Conservation (phyloP, 2,329 filamentous ascomycete species). For the Fusarium penzigii region DNA sequence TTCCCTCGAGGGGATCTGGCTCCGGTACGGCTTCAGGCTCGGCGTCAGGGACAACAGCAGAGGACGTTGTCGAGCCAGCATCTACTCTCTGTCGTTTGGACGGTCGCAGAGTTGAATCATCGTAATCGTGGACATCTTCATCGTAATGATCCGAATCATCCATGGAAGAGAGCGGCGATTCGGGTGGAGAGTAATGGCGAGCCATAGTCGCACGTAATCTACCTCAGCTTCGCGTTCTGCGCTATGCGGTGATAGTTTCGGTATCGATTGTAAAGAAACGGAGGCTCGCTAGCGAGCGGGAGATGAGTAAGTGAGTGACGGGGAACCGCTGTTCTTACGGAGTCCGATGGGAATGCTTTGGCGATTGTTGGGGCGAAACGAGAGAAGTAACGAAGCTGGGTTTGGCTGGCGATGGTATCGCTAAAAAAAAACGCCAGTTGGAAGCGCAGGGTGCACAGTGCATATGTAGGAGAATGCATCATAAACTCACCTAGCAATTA, state of each 20-base stretch:
- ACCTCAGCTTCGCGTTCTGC: slow-evolving; percentile 21
- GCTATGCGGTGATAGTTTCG: slow-evolving; percentile 6
- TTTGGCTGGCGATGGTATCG: slow-evolving; percentile 4
- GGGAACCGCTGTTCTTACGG: not conserved
- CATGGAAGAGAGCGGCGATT: slow-evolving; percentile 51
- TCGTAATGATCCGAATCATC: slow-evolving; percentile 48
- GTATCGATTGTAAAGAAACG: not conserved
- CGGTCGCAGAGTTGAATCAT: slow-evolving; percentile 44
- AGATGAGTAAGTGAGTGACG: not conserved
- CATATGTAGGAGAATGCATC: not conserved
- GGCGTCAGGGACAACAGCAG: slow-evolving; percentile 43
- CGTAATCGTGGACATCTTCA: slow-evolving; percentile 46
- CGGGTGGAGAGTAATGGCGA: slow-evolving; percentile 40
- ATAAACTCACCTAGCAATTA: not conserved
- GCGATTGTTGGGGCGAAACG: slow-evolving; percentile 5
- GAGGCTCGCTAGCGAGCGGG: not conserved
- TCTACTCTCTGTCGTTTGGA: slow-evolving; percentile 51
- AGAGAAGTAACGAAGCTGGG: slow-evolving; percentile 1
- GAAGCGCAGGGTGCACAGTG: slow-evolving; percentile 28
- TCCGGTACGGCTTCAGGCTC: slow-evolving; percentile 49
- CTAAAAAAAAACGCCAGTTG: slow-evolving; percentile 25
- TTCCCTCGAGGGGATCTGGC: slow-evolving; percentile 55
- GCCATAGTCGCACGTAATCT: slow-evolving; percentile 34
- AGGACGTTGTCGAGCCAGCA: slow-evolving; percentile 46
- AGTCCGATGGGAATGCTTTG: slow-evolving; percentile 5